Conservation (phyloP, 768 basidiomycete genomes). For the Gloeopeniophorella convolvens region DNA sequence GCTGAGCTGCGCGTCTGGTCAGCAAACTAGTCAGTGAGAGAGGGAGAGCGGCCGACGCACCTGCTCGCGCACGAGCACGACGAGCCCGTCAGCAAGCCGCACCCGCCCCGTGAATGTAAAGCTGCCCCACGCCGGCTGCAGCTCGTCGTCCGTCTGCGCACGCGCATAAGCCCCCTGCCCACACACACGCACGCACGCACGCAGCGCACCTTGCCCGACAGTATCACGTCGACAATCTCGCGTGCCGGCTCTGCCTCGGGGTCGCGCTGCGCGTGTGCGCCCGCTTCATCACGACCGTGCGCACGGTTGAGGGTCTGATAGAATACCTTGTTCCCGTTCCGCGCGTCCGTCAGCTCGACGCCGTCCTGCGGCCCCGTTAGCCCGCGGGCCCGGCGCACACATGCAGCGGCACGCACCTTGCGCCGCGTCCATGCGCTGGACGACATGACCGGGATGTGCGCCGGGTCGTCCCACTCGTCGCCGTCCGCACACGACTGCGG, state of each 20-base stretch:
- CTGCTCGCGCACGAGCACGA: slow-evolving; percentile 11
- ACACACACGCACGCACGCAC: background rate
- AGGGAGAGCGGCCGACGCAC: slow-evolving; percentile 1
- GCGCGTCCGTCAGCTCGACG: slow-evolving; percentile 2
- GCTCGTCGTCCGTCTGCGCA: slow-evolving; percentile 6
- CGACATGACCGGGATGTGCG: background rate
- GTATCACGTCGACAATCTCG: slow-evolving; percentile 16
- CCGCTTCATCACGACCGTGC: background rate
- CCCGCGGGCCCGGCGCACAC: background rate
- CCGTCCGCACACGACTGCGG: background rate
- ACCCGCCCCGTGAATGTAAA: slow-evolving; percentile 15
- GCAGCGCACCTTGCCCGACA: slow-evolving; percentile 15
- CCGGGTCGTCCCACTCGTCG: background rate
- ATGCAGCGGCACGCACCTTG: slow-evolving; percentile 4
- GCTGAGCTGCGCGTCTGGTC: background rate
- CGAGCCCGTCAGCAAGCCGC: slow-evolving; percentile 18
- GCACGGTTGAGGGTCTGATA: slow-evolving; percentile 10
- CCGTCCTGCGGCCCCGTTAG: slow-evolving; percentile 5
- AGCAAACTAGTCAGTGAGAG: background rate
- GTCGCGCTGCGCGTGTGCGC: slow-evolving; percentile 1
- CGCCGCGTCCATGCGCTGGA: background rate
- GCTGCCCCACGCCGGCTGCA: slow-evolving; percentile 11
- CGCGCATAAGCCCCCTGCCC: background rate
- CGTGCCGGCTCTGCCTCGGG: background rate
- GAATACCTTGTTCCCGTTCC: background rate